phyloP scores from a whole-genome alignment of 805 yeast species.

The Nakazawaea siamensis region DNA sequence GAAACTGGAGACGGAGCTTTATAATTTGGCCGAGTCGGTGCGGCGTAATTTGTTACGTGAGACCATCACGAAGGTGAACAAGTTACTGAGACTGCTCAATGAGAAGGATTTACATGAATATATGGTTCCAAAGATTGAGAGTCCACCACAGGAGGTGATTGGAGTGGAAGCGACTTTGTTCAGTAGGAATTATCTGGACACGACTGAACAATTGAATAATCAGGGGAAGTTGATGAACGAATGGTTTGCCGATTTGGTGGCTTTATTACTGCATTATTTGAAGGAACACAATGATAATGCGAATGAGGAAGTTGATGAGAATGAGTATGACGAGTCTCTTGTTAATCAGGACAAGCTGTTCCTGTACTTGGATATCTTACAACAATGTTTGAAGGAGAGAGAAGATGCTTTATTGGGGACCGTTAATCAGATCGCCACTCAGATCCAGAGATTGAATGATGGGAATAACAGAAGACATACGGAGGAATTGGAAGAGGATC shows the following conservation, averaged over 20 bases:
- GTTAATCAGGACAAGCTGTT: constrained; percentile 68
- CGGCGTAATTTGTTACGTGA: constrained; percentile 44
- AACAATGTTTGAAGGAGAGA: constrained; percentile 37
- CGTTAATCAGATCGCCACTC: constrained; percentile 12
- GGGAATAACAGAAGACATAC: constrained; percentile 14
- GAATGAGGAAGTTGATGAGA: constrained; percentile 45
- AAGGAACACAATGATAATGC: constrained; percentile 15
- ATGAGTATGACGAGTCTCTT: constrained; percentile 70
- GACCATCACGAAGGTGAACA: constrained; percentile 27
- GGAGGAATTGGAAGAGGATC: constrained; percentile 6
- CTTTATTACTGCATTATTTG: constrained; percentile 40
- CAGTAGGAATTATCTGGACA: constrained; percentile 17
- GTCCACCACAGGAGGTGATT: constrained; percentile 1
- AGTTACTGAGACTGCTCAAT: constrained; percentile 3
- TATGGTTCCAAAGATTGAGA: not conserved
- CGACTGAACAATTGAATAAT: constrained; percentile 31
- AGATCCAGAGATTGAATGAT: constrained; percentile 1
- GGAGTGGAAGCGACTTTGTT: constrained; percentile 16
- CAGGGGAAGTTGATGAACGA: constrained; percentile 45
- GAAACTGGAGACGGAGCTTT: constrained; percentile 41
- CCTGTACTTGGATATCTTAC: constrained; percentile 46
- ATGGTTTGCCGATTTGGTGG: constrained; percentile 38
- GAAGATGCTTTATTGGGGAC: constrained; percentile 24
- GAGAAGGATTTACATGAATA: not conserved
- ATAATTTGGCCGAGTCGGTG: constrained; percentile 53